phyloP scores from a whole-genome alignment of 495 filamentous ascomycete genomes.

The Neurospora sp. region DNA sequence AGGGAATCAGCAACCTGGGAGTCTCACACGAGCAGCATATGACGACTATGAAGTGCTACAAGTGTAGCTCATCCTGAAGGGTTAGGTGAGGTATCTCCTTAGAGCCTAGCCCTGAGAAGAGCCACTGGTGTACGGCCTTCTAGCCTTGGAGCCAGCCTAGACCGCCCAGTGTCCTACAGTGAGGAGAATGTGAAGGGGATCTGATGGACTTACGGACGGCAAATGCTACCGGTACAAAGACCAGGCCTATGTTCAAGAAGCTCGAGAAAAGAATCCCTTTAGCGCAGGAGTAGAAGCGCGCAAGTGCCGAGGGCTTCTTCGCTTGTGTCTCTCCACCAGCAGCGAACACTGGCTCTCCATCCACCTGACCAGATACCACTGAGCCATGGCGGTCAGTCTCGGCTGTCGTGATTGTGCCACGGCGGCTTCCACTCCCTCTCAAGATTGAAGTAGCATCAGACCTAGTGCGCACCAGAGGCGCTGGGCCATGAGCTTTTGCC shows the following conservation, averaged over 20 bases:
- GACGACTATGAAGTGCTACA: not conserved
- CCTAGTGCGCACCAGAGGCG: not conserved
- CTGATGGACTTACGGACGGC: constrained; percentile 41
- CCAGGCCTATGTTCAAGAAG: constrained; percentile 66
- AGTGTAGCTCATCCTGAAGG: not conserved
- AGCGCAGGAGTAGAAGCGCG: constrained; percentile 39
- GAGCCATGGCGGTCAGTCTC: not conserved
- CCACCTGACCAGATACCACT: not conserved
- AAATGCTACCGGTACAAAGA: constrained; percentile 74
- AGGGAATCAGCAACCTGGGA: constrained; percentile 62
- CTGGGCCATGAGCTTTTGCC: constrained; percentile 2
- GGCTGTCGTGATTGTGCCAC: not conserved
- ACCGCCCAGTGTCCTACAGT: not conserved
- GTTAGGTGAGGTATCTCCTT: not conserved
- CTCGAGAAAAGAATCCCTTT: constrained; percentile 50
- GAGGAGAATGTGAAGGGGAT: not conserved
- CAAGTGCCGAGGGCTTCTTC: constrained; percentile 1
- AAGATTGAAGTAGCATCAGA: not conserved
- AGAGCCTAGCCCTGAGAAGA: not conserved
- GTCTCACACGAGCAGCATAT: not conserved
- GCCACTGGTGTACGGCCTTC: not conserved
- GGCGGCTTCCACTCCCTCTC: not conserved
- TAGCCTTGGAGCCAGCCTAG: not conserved
- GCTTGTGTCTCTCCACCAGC: constrained; percentile 1
- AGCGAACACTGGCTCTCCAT: not conserved